Percentiles rank a stretch among this genome's conserved stretches.
Conservation (phyloP, 2,329 filamentous ascomycete genomes). For the Lecanosticta acicola region DNA sequence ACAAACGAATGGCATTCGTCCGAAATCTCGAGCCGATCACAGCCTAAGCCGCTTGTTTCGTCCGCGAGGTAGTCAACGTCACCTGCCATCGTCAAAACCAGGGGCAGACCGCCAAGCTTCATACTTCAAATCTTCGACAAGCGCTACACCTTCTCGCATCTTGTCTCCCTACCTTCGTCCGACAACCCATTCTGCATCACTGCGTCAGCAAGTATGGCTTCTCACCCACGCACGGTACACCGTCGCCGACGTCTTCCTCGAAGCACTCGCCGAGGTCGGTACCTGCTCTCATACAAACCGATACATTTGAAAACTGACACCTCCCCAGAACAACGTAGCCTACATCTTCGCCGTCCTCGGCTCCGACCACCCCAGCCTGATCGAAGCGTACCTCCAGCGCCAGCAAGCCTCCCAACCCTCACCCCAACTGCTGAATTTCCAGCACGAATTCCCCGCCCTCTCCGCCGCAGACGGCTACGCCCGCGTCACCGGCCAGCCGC, state of each 20-base stretch:
- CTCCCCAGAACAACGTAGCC: slow-evolving; percentile 45
- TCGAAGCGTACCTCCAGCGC: slow-evolving; percentile 71
- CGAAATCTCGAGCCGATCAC: too few relatives aligned
- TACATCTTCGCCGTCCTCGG: slow-evolving; percentile 59
- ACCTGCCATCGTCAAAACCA: too few relatives aligned
- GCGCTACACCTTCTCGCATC: too few relatives aligned
- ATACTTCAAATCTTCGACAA: too few relatives aligned
- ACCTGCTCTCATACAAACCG: not conserved
- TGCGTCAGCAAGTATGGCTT: too few relatives aligned
- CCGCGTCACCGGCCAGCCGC: slow-evolving; percentile 60
- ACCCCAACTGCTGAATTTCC: slow-evolving; percentile 66
- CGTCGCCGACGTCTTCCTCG: slow-evolving; percentile 17
- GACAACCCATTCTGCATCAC: too few relatives aligned
- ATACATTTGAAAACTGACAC: not conserved
- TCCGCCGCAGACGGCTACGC: slow-evolving; percentile 76
- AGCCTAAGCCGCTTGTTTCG: too few relatives aligned
- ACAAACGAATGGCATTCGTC: too few relatives aligned
- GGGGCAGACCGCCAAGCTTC: too few relatives aligned
- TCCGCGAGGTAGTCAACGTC: too few relatives aligned
- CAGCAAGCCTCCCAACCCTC: slow-evolving; percentile 59
- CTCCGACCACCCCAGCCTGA: slow-evolving; percentile 65
- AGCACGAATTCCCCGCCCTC: slow-evolving; percentile 76
- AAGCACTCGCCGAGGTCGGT: slow-evolving; percentile 12
- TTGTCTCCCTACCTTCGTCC: too few relatives aligned
- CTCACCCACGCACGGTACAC: too few relatives aligned